A percentile compares a stretch with the other conserved stretches of the same genome.
phyloP scores from a whole-genome alignment of 495 filamentous ascomycete species.

The Evernia prunastri region DNA sequence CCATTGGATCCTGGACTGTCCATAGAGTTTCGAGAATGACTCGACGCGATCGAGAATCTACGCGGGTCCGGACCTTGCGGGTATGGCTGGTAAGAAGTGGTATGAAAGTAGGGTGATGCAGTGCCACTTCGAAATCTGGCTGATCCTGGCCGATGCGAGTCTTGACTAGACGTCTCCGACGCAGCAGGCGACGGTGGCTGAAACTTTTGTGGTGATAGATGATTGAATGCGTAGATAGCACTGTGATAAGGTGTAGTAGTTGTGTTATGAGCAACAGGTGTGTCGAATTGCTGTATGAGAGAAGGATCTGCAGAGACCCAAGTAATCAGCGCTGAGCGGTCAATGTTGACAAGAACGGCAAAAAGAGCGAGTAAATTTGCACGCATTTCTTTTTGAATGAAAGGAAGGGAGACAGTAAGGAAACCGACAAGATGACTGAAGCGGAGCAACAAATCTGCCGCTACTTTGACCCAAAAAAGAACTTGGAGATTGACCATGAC shows the following conservation, averaged over 20 bases:
- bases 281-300: constrained; percentile 46
- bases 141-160: constrained; percentile 28
- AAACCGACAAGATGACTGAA: constrained; percentile 58
- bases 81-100: constrained; percentile 32
- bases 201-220: constrained; percentile 24
- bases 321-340: constrained; percentile 10
- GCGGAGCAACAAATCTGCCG: constrained; percentile 54
- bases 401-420: constrained; percentile 33
- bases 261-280: constrained; percentile 34
- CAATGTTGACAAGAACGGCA: background rate
- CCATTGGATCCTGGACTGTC: constrained; percentile 48
- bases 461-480: constrained; percentile 54
- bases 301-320: constrained; percentile 49
- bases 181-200: constrained; percentile 35
- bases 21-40: constrained; percentile 49
- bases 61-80: constrained; percentile 32
- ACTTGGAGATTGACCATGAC: constrained; percentile 31
- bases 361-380: background rate
- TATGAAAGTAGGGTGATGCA: constrained; percentile 38
- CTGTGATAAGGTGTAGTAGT: constrained; percentile 25
- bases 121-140: constrained; percentile 28
- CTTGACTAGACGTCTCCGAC: constrained; percentile 29
- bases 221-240: constrained; percentile 20
- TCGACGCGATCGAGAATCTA: constrained; percentile 50
- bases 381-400: constrained; percentile 14